Percentiles rank a stretch among this genome's conserved stretches.
These are phyloP conservation scores for Penicillium fuscoglaucum DNA, from an alignment of 2,329 filamentous ascomycete genomes.

Conservation along the genomic window DNA sequence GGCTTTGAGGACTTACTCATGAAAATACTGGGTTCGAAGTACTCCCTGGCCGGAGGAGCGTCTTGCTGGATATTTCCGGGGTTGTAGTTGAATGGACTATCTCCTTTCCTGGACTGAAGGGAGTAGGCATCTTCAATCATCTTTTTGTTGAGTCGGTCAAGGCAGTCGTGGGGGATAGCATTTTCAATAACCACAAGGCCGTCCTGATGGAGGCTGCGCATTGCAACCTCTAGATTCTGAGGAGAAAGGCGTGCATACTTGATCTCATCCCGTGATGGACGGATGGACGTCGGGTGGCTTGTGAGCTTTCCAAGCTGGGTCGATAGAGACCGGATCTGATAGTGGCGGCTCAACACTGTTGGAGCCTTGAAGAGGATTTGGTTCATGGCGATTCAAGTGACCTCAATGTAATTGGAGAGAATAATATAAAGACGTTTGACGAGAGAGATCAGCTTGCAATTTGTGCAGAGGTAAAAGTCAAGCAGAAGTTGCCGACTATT, in stretches of 20 bases:
- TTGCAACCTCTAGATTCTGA: constrained; percentile 58
- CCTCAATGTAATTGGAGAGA: background rate
- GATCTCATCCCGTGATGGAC: constrained; percentile 47
- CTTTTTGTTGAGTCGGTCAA: constrained; percentile 58
- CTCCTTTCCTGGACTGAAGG: constrained; percentile 54
- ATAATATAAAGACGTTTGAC: background rate
- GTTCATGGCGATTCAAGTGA: background rate
- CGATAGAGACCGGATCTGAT: background rate
- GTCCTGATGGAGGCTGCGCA: constrained; percentile 53
- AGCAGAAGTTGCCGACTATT: background rate
- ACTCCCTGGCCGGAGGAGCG: constrained; percentile 51
- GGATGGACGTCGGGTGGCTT: constrained; percentile 35
- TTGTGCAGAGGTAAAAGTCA: background rate
- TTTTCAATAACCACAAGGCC: constrained; percentile 59
- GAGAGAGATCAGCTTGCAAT: too few relatives aligned
- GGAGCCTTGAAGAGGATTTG: background rate
- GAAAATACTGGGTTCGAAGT: constrained; percentile 55
- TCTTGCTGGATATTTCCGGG: constrained; percentile 61
- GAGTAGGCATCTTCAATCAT: constrained; percentile 60
- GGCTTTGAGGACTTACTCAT: constrained; percentile 45
- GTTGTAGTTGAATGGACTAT: constrained; percentile 64
- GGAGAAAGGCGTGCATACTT: constrained; percentile 42
- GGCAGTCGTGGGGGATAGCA: constrained; percentile 51
- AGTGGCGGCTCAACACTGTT: background rate
- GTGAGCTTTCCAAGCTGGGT: background rate